These are phyloP conservation scores for Sporothrix curviconia DNA, from an alignment of 2,329 filamentous ascomycete genomes.

Conservation along the genomic window DNA sequence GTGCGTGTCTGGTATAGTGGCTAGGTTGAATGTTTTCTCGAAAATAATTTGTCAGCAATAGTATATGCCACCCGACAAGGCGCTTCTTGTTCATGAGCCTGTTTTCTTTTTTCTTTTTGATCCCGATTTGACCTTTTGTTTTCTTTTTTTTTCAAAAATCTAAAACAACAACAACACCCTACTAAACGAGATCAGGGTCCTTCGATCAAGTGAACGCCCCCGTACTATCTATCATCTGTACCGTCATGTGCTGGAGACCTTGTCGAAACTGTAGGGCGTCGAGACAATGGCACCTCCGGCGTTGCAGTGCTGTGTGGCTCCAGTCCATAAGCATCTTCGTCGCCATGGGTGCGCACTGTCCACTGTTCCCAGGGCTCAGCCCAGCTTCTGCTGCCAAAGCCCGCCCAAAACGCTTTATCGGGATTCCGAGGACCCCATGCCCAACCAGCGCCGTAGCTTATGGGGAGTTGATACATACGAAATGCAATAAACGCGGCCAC, in stretches of 20 bases:
- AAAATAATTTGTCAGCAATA: no score
- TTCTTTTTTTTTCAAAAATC: no score
- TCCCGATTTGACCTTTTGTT: no score
- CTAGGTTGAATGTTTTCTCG: no score
- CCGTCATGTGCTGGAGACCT: background rate
- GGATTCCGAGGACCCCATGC: slow-evolving; percentile 74
- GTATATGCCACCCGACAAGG: no score
- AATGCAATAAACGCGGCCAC: slow-evolving; percentile 68
- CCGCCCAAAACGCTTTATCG: slow-evolving; percentile 67
- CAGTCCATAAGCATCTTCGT: slow-evolving; percentile 23
- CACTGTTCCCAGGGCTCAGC: slow-evolving; percentile 25
- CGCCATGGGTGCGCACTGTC: slow-evolving; percentile 19
- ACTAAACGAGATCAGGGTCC: no score
- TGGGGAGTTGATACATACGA: slow-evolving; percentile 77
- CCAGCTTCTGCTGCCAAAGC: slow-evolving; percentile 56
- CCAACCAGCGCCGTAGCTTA: slow-evolving; percentile 76
- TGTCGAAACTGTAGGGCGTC: background rate
- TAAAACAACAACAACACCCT: no score
- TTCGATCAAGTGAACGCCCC: no score
- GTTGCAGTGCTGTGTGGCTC: background rate
- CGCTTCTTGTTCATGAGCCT: no score
- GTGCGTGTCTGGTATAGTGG: no score
- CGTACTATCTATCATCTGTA: no score
- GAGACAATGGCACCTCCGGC: background rate
- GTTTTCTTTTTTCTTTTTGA: no score